Evolutionary conservation across 768 basidiomycete species (phyloP).

Genomic region (Suillus clintonianus): DNA sequence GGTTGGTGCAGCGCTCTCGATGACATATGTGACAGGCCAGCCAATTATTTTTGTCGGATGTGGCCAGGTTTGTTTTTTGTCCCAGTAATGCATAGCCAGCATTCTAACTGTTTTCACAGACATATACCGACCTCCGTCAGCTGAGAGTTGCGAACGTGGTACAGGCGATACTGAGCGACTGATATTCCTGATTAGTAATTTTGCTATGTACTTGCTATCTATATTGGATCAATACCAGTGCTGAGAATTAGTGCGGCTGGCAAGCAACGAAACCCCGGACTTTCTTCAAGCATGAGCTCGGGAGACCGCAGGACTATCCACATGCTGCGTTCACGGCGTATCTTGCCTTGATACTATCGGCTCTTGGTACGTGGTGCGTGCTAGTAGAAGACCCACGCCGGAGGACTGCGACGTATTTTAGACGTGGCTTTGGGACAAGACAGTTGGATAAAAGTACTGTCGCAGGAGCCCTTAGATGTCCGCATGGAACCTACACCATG

Average conservation of each 20-base stretch:
- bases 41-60: constrained; percentile 98
- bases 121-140: constrained; percentile 94
- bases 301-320: too few species aligned
- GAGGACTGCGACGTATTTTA: too few species aligned
- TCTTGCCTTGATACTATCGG: too few species aligned
- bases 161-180: constrained; percentile 85
- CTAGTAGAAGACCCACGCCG: too few species aligned
- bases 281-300: background rate
- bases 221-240: background rate
- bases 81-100: too few species aligned
- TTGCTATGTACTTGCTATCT: background rate
- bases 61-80: constrained; percentile 70
- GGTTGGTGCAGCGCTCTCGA: constrained; percentile 97
- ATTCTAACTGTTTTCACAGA: constrained; percentile 46
- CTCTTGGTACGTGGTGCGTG: too few species aligned
- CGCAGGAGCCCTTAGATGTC: too few species aligned
- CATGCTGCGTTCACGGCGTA: too few species aligned
- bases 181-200: constrained; percentile 7
- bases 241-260: background rate
- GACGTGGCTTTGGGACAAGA: too few species aligned
- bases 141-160: constrained; percentile 91
- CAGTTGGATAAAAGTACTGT: too few species aligned
- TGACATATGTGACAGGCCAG: constrained; percentile 99
- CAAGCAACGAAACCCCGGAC: background rate
- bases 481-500: too few species aligned